Evolutionary conservation across 768 basidiomycete genomes (phyloP).

Genomic region (Panellus pusillus): DNA sequence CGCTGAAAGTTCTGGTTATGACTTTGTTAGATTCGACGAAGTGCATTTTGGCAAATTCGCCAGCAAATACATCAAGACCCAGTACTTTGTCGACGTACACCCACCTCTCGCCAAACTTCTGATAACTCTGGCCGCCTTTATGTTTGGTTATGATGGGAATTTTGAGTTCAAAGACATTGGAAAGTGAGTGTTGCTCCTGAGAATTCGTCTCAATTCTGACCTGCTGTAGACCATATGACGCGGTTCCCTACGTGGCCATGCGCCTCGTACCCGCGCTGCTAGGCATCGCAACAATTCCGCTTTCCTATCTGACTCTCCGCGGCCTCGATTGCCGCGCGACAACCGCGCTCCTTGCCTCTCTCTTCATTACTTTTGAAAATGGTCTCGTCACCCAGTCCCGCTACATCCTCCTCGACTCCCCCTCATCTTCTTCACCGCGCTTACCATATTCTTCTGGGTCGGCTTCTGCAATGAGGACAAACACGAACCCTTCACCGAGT

Average conservation of each 20-base stretch:
- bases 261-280: constrained; percentile 90
- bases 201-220: constrained; percentile 1
- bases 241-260: constrained; percentile 96
- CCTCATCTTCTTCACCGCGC: constrained; percentile 96
- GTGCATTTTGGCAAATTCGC: constrained; percentile 99
- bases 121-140: constrained; percentile 86
- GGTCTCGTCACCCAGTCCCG: constrained; percentile 94
- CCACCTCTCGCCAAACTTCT: constrained; percentile 95
- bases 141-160: constrained; percentile 86
- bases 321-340: constrained; percentile 89
- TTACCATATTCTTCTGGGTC: constrained; percentile 83
- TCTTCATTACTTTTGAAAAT: constrained; percentile 96
- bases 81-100: constrained; percentile 94
- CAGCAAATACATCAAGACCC: constrained; percentile 87
- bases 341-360: constrained; percentile 85
- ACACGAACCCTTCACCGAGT: constrained; percentile 80
- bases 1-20: constrained; percentile 1
- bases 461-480: constrained; percentile 92
- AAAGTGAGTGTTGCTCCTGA: constrained; percentile 59
- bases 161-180: constrained; percentile 99
- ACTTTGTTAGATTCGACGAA: constrained; percentile 80
- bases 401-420: constrained; percentile 97
- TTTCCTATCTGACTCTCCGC: constrained; percentile 92
- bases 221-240: constrained; percentile 65
- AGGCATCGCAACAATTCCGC: constrained; percentile 85